Evolutionary conservation across 2,329 filamentous ascomycete species (phyloP), one percentile per base, ranked within the genome.

Genomic region (Microsporum audouinii): DNA sequence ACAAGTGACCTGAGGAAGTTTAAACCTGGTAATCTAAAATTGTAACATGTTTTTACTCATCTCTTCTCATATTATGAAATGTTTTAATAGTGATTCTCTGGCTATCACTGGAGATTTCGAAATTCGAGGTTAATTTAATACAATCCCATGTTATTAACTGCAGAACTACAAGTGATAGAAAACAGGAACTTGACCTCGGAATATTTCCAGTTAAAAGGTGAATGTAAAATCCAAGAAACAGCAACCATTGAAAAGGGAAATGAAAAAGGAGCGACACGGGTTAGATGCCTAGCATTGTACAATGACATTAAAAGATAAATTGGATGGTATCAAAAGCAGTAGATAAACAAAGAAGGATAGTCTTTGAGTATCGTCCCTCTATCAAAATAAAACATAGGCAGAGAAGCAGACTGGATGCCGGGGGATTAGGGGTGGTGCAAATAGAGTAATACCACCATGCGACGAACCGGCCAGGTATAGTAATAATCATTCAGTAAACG

Each of bases 1-100:
- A 89, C 33, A n/a, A 17, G 5, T 36, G 23, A 31, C 6, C 1
- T 23, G 17, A 2, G 27, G 4, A 12, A 23, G 17, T n/a, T 55
- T 31, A 27, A 31, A 6, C n/a, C 39, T 4, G 39, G 34, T 36
- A 6, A 36, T 23, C 17, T 1, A 23, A 23, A 23, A 23, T 23
- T 23, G 17, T 23, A 23, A 23, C 17, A 23, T 23, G 17, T 23
- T 23, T 23, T 23, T 23, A 23, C 17, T 23, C 17, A 23, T 23
- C 17, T 23, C 17, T 23, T 23, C 17, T 23, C 17, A 23, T 23
- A 23, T 23, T 23, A 23, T 1, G 17, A 23, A 23, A 23, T 23
- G 17, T 23, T 23, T 23, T 23, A 23, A 23, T 23, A 23, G 17
- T 23, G 17, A 23, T 23, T 23, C 17, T 23, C 17, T 23, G 17